Percentiles rank a stretch among this genome's conserved stretches.
Evolutionary conservation across 179 eudicot genomes (phyloP).

Genomic region (Spinacia oleracea): DNA sequence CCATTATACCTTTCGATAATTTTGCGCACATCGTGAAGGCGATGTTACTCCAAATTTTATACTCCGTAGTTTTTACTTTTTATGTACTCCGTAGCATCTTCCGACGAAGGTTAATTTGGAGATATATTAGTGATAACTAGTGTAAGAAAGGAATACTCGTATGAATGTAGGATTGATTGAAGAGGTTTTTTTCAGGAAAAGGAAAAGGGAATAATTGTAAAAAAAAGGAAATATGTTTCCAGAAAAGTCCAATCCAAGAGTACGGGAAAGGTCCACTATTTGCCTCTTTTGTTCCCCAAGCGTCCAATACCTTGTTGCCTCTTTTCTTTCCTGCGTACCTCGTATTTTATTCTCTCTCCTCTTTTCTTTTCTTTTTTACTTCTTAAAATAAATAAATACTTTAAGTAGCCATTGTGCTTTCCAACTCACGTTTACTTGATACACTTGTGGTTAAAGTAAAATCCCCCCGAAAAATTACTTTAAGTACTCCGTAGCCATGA

Average conservation of each 20-base stretch:
- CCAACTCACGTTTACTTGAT: neutral
- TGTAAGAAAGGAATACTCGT: too few species aligned
- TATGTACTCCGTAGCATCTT: too few species aligned
- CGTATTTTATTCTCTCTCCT: conserved; percentile 23
- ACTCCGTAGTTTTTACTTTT: too few species aligned
- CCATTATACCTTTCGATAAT: too few species aligned
- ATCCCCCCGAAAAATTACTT: too few species aligned
- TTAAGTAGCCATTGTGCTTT: neutral
- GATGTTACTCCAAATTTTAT: too few species aligned
- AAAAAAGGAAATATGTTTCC: conserved; percentile 55
- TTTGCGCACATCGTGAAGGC: too few species aligned
- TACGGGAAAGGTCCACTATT: conserved; percentile 57
- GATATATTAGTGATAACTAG: too few species aligned
- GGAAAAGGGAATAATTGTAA: conserved; percentile 50
- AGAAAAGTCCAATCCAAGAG: conserved; percentile 82
- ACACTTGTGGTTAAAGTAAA: neutral
- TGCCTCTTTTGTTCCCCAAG: conserved; percentile 45
- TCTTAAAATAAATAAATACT: neutral
- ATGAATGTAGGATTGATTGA: too few species aligned
- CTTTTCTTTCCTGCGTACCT: conserved; percentile 20
- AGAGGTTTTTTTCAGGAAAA: conserved; percentile 42
- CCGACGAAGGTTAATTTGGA: too few species aligned
- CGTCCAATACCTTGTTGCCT: conserved; percentile 22
- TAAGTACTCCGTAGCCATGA: too few species aligned
- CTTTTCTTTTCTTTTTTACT: neutral